phyloP scores from a whole-genome alignment of 2,329 filamentous ascomycete genomes.

The Colletotrichum sp. region DNA sequence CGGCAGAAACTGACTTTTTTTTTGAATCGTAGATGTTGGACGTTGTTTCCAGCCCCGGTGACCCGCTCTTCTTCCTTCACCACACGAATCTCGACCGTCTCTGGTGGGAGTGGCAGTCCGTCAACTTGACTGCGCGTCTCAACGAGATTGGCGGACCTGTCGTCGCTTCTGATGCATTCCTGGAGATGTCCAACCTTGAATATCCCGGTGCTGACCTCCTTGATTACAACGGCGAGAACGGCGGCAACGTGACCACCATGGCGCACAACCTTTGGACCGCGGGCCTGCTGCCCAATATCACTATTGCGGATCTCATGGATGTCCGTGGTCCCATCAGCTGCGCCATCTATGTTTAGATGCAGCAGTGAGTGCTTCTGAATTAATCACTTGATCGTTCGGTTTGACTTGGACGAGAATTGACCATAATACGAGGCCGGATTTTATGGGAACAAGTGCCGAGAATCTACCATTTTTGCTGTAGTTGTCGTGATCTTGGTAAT shows the following conservation, averaged over 20 bases:
- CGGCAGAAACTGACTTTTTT: neutral
- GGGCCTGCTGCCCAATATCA: neutral
- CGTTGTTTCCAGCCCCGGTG: constrained; percentile 1
- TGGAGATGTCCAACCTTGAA: neutral
- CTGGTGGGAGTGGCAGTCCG: constrained; percentile 15
- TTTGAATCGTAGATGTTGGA: neutral
- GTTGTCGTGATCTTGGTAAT: neutral
- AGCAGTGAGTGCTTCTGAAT: neutral
- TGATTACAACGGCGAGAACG: neutral
- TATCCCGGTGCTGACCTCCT: neutral
- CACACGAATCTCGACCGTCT: constrained; percentile 14
- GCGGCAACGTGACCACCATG: neutral
- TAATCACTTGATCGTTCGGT: neutral
- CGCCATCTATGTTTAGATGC: neutral
- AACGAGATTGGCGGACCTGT: neutral
- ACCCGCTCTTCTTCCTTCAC: constrained; percentile 15
- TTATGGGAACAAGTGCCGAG: neutral
- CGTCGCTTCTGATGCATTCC: neutral
- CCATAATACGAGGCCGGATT: neutral
- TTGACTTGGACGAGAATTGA: neutral
- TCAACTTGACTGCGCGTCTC: constrained; percentile 12
- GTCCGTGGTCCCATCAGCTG: neutral
- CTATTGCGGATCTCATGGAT: neutral
- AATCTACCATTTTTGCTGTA: neutral
- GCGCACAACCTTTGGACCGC: neutral